Percentiles rank a stretch among this genome's conserved stretches.
phyloP scores from a whole-genome alignment of 345 rosid genomes.

The Angophora floribunda region DNA sequence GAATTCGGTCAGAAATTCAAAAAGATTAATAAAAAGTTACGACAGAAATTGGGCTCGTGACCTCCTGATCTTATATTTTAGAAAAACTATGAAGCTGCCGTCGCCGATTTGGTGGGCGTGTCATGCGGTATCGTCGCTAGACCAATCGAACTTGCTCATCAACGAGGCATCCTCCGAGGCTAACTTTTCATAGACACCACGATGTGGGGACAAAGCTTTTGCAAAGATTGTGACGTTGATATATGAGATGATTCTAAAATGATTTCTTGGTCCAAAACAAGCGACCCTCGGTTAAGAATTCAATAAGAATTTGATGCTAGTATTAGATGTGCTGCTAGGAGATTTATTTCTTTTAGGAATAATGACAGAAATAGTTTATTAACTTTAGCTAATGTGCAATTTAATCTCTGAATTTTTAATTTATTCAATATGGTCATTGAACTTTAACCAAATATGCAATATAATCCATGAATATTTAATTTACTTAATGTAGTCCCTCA shows the following conservation, averaged over 20 bases:
- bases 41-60: background rate
- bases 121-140: background rate
- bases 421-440: too few species aligned
- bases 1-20: background rate
- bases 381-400: too few species aligned
- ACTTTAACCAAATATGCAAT: too few species aligned
- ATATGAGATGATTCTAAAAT: background rate
- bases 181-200: background rate
- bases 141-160: accelerated
- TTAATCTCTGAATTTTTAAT: too few species aligned
- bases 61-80: background rate
- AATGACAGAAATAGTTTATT: too few species aligned
- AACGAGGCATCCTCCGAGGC: background rate
- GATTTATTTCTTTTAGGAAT: background rate
- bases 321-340: accelerated
- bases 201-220: background rate
- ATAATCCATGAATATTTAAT: too few species aligned
- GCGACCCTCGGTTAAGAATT: background rate
- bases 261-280: background rate
- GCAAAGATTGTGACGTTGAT: background rate
- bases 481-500: too few species aligned
- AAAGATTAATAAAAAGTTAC: background rate
- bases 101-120: background rate
- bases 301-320: background rate
- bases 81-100: background rate